Percentiles rank a stretch among this genome's conserved stretches.
These are phyloP conservation scores for Biscogniauxia marginata DNA, from an alignment of 2,329 filamentous ascomycete genomes.

Conservation along the genomic window DNA sequence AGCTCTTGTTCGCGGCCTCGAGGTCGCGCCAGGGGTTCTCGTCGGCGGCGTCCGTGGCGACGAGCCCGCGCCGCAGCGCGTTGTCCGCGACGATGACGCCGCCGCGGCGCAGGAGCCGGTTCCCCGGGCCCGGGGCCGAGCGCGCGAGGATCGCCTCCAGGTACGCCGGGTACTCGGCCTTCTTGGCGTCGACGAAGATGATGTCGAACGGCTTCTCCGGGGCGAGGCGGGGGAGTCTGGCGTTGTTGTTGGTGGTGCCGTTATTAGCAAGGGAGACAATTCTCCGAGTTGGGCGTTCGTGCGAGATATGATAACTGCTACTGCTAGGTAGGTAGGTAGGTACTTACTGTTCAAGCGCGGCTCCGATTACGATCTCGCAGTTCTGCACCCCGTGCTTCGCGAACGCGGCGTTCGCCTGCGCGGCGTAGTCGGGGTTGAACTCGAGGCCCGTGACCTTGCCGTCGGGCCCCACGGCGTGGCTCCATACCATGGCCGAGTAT, in stretches of 20 bases:
- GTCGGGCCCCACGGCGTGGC: conserved; percentile 44
- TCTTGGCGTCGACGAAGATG: conserved; percentile 55
- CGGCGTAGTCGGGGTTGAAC: conserved; percentile 43
- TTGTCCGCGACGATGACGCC: conserved; percentile 57
- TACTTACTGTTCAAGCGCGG: conserved; percentile 46
- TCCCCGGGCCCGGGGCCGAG: conserved; percentile 37
- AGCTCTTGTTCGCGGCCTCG: conserved; percentile 6
- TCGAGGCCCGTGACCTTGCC: conserved; percentile 46
- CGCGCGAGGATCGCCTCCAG: conserved; percentile 43
- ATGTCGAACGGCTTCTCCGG: conserved; percentile 48
- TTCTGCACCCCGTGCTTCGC: conserved; percentile 41
- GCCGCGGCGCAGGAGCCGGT: conserved; percentile 45
- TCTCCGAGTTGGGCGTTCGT: no score
- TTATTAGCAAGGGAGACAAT: no score
- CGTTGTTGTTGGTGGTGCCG: no score
- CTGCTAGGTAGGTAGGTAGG: neutral
- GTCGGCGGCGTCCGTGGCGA: conserved; percentile 40
- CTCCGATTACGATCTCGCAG: conserved; percentile 45
- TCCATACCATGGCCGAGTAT: conserved; percentile 49
- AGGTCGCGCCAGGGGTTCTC: conserved; percentile 33
- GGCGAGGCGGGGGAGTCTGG: conserved; percentile 30
- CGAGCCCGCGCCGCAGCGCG: conserved; percentile 47
- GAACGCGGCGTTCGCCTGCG: conserved; percentile 39
- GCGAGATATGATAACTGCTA: no score
- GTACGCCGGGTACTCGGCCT: conserved; percentile 50